Evolutionary conservation across 768 basidiomycete species (phyloP).

Genomic region (Tylopilus felleus): DNA sequence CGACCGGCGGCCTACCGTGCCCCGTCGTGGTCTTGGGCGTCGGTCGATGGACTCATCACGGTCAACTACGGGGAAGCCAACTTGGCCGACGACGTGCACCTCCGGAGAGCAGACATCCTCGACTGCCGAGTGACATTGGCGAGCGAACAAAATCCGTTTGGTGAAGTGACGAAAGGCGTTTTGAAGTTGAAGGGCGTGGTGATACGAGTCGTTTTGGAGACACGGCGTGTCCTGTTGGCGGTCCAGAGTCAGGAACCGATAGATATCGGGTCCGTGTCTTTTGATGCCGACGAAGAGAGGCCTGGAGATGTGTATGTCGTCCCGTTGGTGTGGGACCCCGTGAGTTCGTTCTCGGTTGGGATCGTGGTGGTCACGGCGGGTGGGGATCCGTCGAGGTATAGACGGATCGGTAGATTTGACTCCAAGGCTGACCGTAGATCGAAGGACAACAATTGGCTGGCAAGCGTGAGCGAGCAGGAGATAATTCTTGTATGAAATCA

Average conservation of each 20-base stretch:
- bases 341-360: not conserved
- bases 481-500: not conserved
- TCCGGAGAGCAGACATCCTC: not conserved
- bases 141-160: not conserved
- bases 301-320: not conserved
- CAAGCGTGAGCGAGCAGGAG: not conserved
- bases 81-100: not conserved
- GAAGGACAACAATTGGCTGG: not conserved
- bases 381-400: not conserved
- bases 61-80: not conserved
- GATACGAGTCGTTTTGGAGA: not conserved
- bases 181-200: not conserved
- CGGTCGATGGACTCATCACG: not conserved
- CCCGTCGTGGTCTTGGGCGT: constrained; percentile 1
- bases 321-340: not conserved
- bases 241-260: not conserved
- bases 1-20: not conserved
- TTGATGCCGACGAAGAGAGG: not conserved
- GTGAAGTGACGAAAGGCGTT: not conserved
- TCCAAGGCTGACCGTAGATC: not conserved
- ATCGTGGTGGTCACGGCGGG: not conserved
- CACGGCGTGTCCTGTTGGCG: not conserved
- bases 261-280: not conserved
- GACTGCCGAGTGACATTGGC: not conserved
- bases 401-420: not conserved